Conservation (phyloP, 257 asterid genomes). For the Solanum ossicruentum region DNA sequence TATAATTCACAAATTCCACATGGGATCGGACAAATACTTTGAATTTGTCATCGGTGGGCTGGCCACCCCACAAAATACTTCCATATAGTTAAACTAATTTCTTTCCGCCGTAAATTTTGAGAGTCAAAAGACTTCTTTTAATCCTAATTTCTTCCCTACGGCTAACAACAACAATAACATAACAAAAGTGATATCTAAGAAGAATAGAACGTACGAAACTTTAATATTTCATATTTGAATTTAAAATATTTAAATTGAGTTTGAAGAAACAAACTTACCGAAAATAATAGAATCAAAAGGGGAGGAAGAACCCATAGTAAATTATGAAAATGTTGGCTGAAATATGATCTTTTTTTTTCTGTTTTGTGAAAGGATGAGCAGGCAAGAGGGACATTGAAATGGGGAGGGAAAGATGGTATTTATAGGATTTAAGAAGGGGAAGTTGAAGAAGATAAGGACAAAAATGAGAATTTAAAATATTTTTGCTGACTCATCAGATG, state of each 20-base stretch:
- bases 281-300: constrained; percentile 20
- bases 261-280: neutral
- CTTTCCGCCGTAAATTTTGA: too few species aligned
- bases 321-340: neutral
- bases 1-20: neutral
- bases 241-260: too few species aligned
- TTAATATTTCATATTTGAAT: too few species aligned
- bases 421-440: neutral
- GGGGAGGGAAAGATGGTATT: neutral
- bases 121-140: too few species aligned
- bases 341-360: neutral
- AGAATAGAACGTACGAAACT: too few species aligned
- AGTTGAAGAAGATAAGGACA: neutral
- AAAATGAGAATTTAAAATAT: neutral
- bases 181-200: too few species aligned
- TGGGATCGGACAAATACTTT: neutral
- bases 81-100: too few species aligned
- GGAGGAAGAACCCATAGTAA: constrained; percentile 19
- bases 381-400: neutral
- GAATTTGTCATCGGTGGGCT: too few species aligned
- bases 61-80: too few species aligned
- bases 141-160: too few species aligned
- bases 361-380: neutral
- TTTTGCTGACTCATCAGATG: constrained; percentile 3
- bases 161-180: too few species aligned